Evolutionary conservation across 192 early-diverging fungal genomes (phyloP).

Genomic region (Entophlyctis luteolus): DNA sequence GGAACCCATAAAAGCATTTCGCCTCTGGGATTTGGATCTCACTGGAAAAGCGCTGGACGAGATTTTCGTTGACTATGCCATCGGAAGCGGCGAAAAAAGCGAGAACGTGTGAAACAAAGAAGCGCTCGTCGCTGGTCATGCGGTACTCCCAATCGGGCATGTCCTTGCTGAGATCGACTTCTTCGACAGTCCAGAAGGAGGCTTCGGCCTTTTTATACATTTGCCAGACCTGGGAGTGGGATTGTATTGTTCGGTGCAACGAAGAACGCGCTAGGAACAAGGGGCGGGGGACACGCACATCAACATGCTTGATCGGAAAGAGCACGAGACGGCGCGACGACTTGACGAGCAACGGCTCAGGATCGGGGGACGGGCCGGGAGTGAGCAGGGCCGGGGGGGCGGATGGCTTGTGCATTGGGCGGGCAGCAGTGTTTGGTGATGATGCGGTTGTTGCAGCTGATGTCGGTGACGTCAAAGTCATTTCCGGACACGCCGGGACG

Average conservation of each 20-base stretch:
- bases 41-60: conserved; percentile 82
- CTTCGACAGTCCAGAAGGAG: conserved; percentile 95
- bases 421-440: not conserved
- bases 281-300: conserved; percentile 25
- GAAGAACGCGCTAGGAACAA: not conserved
- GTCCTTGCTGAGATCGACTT: conserved; percentile 92
- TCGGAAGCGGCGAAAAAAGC: conserved; percentile 96
- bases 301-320: conserved; percentile 91
- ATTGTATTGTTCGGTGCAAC: not conserved
- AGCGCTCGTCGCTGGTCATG: conserved; percentile 79
- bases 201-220: conserved; percentile 98
- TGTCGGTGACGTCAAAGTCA: too few species aligned
- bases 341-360: conserved; percentile 56
- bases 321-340: conserved; percentile 83
- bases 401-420: too few species aligned
- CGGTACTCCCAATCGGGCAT: conserved; percentile 83
- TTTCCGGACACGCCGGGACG: too few species aligned
- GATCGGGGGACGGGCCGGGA: too few species aligned
- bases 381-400: too few species aligned
- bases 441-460: not conserved
- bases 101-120: conserved; percentile 86
- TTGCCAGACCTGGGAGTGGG: conserved; percentile 70
- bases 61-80: conserved; percentile 95
- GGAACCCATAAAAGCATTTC: conserved; percentile 92
- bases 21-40: conserved; percentile 95